These are phyloP conservation scores for Neofusicoccum laricinum DNA, from an alignment of 2,329 filamentous ascomycete species.

Conservation along the genomic window DNA sequence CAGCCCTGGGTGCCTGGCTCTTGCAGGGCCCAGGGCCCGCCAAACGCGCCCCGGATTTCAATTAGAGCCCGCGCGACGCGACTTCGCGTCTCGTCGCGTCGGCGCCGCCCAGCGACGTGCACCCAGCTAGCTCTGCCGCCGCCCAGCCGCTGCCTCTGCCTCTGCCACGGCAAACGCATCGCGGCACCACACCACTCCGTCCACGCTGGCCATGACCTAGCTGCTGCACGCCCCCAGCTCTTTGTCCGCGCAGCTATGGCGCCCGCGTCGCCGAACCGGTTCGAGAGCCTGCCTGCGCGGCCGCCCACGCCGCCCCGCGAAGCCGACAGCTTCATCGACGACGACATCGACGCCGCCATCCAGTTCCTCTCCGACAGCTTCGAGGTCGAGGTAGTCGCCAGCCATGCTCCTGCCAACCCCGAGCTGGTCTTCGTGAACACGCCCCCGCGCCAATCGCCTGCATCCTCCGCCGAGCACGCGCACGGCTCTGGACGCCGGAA, in stretches of 20 bases:
- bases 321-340: slow-evolving; percentile 34
- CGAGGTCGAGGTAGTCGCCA: slow-evolving; percentile 31
- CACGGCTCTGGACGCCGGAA: slow-evolving; percentile 46
- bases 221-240: background rate
- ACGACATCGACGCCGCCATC: slow-evolving; percentile 41
- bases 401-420: slow-evolving; percentile 15
- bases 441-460: slow-evolving; percentile 43
- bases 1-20: background rate
- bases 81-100: slow-evolving; percentile 14
- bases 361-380: slow-evolving; percentile 44
- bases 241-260: slow-evolving; percentile 18
- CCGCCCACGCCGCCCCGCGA: slow-evolving; percentile 57
- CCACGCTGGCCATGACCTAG: background rate
- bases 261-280: slow-evolving; percentile 36
- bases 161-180: too few relatives aligned
- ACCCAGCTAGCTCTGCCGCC: background rate
- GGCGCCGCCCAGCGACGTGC: background rate
- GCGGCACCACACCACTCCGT: too few relatives aligned
- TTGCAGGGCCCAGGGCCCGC: too few relatives aligned
- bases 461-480: slow-evolving; percentile 38
- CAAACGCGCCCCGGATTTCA: background rate
- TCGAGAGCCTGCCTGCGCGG: slow-evolving; percentile 49
- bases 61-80: background rate
- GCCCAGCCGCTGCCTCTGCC: background rate
- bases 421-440: slow-evolving; percentile 27